Conservation (phyloP, 2,329 filamentous ascomycete genomes). For the Claviceps arundinis region DNA sequence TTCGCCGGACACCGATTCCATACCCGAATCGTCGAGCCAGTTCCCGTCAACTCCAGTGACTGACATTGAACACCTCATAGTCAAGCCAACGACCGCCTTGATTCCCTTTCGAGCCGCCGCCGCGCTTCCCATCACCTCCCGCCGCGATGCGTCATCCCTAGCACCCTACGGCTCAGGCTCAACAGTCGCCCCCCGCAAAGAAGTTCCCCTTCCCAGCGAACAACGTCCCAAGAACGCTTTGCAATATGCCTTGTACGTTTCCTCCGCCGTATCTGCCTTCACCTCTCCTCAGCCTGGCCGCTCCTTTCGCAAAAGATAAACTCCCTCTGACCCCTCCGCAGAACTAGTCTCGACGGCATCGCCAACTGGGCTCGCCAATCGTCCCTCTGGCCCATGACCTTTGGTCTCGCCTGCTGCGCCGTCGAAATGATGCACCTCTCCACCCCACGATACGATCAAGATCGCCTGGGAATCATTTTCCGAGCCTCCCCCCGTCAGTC, state of each 20-base stretch:
- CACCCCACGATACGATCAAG: constrained; percentile 78
- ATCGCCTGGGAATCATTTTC: constrained; percentile 82
- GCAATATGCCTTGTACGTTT: constrained; percentile 73
- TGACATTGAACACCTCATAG: constrained; percentile 24
- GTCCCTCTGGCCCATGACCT: constrained; percentile 81
- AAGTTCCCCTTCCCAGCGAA: constrained; percentile 67
- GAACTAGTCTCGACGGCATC: constrained; percentile 65
- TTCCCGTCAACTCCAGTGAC: not conserved
- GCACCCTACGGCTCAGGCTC: constrained; percentile 39
- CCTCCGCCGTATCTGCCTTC: not conserved
- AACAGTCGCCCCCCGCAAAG: constrained; percentile 45
- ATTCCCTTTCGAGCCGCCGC: constrained; percentile 50
- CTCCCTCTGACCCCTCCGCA: constrained; percentile 19
- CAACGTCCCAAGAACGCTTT: constrained; percentile 66
- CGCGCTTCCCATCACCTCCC: constrained; percentile 46
- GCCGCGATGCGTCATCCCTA: constrained; percentile 47
- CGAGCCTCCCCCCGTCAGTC: constrained; percentile 76
- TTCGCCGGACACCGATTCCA: no score
- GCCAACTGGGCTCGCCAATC: constrained; percentile 76
- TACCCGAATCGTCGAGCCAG: no score
- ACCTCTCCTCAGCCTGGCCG: not conserved
- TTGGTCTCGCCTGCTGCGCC: constrained; percentile 78
- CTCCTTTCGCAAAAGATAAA: no score
- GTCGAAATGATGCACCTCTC: constrained; percentile 90
- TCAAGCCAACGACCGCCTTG: constrained; percentile 50